Conservation (phyloP, 176 grass and related monocot genomes). For the Phoenix dactylifera region DNA sequence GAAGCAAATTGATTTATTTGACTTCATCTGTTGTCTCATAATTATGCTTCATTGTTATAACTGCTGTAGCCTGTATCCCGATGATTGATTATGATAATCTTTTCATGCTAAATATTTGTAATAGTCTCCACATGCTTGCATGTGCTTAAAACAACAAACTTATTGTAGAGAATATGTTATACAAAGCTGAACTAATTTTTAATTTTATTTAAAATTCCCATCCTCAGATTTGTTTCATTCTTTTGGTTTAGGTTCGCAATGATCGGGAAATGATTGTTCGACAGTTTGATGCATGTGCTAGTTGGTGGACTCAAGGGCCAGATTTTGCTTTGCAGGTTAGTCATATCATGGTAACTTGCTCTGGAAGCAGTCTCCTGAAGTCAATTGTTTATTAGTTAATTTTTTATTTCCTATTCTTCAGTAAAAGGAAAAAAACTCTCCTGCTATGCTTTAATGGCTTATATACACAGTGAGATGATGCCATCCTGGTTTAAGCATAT, state of each 20-base stretch:
- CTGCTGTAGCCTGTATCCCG: no score
- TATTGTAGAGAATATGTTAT: slow-evolving; percentile 8
- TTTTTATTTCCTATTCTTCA: no score
- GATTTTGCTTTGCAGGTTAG: slow-evolving; percentile 76
- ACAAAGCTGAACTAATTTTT: slow-evolving; percentile 1
- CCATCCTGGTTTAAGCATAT: no score
- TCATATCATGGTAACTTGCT: neutral
- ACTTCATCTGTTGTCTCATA: neutral
- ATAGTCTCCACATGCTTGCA: no score
- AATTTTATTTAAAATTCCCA: no score
- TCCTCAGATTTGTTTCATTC: neutral
- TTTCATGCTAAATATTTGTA: no score
- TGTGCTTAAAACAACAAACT: neutral
- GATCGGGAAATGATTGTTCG: slow-evolving; percentile 52
- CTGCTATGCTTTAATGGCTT: no score
- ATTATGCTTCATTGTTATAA: neutral
- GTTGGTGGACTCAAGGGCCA: slow-evolving; percentile 99
- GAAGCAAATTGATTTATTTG: neutral
- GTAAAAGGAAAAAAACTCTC: neutral
- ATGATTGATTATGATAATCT: no score
- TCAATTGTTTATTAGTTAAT: no score
- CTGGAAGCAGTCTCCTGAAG: no score
- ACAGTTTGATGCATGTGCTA: slow-evolving; percentile 93
- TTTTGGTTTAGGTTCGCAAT: slow-evolving; percentile 39
- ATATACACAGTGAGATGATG: no score